Base-by-base conservation (phyloP, 164 flowering plant genomes). In the Macadamia tetraphylla region DNA sequence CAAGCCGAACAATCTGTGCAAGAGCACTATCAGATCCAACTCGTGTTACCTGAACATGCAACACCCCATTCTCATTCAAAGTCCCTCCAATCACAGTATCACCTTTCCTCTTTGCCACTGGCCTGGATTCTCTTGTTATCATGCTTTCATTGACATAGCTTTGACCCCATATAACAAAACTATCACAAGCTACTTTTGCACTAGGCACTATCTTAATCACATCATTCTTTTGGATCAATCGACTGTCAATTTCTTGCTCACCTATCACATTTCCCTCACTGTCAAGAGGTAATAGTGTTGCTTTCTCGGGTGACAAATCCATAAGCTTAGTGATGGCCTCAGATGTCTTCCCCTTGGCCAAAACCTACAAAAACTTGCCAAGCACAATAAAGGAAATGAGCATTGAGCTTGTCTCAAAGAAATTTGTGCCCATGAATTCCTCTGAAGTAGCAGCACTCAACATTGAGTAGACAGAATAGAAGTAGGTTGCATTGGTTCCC, bases 141-240 rank as follows among this genome's bases (percentile, higher is more conserved):
- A 92, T 90, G 78, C 97, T 90, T 80, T 93, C 98, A 79, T 90
- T 90, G 7, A 93, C 94, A 78, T 91, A 88, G 75, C 98, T 91
- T 23, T 23, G 23, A 23, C 23, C 23, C 23, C 23, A 23, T 23
- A 23, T 23, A 23, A 23, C 23, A 23, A 43, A 43, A 43, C 48
- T 9, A 43, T 43, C 48, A 9, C 7, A 43, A 43, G 48, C 48
- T 43, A 94, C 91, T 73, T 91, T 94, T 29, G 87, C 86, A 61
- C 98, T 96, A 14, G 96, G 96, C 32, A 83, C 48, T 52, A 90
- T 76, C 68, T 94, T 94, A 17, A 94, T 80, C 66, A 87, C 79
- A 64, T 94, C 97, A 71, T 87, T 85, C 82, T 76, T 86, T 53
- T 91, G 93, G 61, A 94, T 82, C 78, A 94, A 68, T 59, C 91